These are phyloP conservation scores for Nothomitra cinnamomea DNA, from an alignment of 2,329 filamentous ascomycete genomes.

Conservation along the genomic window DNA sequence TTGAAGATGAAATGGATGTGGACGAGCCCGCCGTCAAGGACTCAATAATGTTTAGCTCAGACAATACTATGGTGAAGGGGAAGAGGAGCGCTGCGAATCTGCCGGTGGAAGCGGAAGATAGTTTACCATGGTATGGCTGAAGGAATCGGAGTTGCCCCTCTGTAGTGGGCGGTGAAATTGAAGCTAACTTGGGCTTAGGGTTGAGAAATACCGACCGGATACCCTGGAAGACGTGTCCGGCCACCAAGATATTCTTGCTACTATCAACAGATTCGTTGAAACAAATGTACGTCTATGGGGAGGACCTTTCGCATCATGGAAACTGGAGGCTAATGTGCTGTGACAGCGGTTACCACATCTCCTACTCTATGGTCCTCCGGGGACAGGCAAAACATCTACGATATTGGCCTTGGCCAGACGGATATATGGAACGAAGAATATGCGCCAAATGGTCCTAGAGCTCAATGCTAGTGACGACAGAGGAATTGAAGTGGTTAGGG, in stretches of 20 bases:
- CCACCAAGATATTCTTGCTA: constrained; percentile 91
- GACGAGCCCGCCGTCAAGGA: constrained; percentile 36
- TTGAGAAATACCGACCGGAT: constrained; percentile 89
- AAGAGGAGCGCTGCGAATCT: constrained; percentile 87
- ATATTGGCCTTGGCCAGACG: constrained; percentile 81
- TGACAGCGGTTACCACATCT: constrained; percentile 69
- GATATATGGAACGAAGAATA: constrained; percentile 82
- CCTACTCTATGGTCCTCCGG: constrained; percentile 88
- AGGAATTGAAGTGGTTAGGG: constrained; percentile 92
- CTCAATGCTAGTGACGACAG: constrained; percentile 94
- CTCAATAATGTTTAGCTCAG: constrained; percentile 52
- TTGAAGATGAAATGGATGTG: constrained; percentile 50
- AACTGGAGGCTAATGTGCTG: not conserved
- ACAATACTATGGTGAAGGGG: constrained; percentile 55
- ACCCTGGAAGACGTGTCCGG: constrained; percentile 86
- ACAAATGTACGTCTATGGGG: constrained; percentile 42
- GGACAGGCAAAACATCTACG: constrained; percentile 94
- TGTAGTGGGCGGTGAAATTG: not conserved
- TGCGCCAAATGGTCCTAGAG: constrained; percentile 97
- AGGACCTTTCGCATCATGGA: not conserved
- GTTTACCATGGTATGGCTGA: constrained; percentile 60
- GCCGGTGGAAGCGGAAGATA: constrained; percentile 85
- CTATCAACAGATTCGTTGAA: constrained; percentile 95
- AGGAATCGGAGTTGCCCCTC: not conserved
- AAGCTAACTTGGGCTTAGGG: constrained; percentile 34